Conservation (phyloP, 352 stramenopile species). For the Phytopythium litorale region DNA sequence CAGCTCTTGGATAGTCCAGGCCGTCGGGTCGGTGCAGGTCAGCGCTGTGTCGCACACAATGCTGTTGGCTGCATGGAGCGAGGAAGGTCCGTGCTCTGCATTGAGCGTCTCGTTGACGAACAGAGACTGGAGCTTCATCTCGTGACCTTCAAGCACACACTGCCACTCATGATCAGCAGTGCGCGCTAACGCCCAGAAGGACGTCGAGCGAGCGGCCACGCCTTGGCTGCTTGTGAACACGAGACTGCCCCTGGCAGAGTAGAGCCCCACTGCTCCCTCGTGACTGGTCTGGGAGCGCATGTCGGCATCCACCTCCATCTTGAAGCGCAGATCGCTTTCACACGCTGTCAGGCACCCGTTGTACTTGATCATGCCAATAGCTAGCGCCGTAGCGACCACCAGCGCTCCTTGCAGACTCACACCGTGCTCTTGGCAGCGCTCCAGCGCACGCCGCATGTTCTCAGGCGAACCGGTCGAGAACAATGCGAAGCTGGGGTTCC, state of each 20-base stretch:
- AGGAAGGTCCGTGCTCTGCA: slow-evolving; percentile 26
- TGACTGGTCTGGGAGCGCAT: slow-evolving; percentile 23
- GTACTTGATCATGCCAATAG: slow-evolving; percentile 35
- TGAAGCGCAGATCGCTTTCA: slow-evolving; percentile 29
- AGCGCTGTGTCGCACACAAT: slow-evolving; percentile 43
- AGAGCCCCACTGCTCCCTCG: slow-evolving; percentile 38
- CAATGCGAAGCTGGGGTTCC: slow-evolving; percentile 44
- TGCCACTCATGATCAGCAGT: slow-evolving; percentile 46
- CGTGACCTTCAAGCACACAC: slow-evolving; percentile 36
- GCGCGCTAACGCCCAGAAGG: slow-evolving; percentile 54
- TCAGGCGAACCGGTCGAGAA: slow-evolving; percentile 35
- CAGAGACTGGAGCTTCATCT: slow-evolving; percentile 57
- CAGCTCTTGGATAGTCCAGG: neutral
- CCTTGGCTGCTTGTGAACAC: slow-evolving; percentile 54
- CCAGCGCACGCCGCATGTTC: slow-evolving; percentile 37
- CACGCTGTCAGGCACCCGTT: slow-evolving; percentile 23
- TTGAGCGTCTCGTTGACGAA: slow-evolving; percentile 60
- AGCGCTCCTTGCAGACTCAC: slow-evolving; percentile 45
- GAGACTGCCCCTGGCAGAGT: slow-evolving; percentile 36
- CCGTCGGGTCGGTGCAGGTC: slow-evolving; percentile 22
- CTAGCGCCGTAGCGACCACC: slow-evolving; percentile 36
- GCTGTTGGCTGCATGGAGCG: slow-evolving; percentile 32
- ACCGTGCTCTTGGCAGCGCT: slow-evolving; percentile 29
- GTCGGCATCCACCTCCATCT: slow-evolving; percentile 45
- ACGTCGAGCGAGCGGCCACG: slow-evolving; percentile 18